These are phyloP conservation scores for Fusarium sambucinum DNA, from an alignment of 2,329 filamentous ascomycete species.

Conservation along the genomic window DNA sequence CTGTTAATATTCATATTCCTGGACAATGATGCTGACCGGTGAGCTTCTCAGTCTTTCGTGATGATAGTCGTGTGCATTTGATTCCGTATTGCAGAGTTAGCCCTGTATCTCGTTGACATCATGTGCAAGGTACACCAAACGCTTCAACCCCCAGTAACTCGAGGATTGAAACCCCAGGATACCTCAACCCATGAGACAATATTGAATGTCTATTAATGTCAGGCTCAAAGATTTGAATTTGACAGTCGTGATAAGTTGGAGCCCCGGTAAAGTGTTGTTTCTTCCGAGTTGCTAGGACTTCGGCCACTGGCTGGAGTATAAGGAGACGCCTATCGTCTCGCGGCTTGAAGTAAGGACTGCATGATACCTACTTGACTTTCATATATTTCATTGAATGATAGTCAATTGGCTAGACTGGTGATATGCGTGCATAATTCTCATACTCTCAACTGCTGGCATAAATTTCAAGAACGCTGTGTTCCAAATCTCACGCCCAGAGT, in stretches of 20 bases:
- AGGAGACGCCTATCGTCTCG: no score
- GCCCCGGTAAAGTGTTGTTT: not conserved
- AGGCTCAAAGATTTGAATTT: no score
- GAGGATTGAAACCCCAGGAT: not conserved
- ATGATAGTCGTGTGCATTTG: not conserved
- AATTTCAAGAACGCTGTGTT: not conserved
- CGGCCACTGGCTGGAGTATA: no score
- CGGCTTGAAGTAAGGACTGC: not conserved
- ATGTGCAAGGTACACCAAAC: not conserved
- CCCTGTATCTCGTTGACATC: not conserved
- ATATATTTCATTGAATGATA: not conserved
- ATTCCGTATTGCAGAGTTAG: not conserved
- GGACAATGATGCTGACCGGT: not conserved
- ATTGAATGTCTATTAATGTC: no score
- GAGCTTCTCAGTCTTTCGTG: not conserved
- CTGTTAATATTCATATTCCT: rapidly evolving
- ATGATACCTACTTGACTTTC: no score
- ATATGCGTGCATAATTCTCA: not conserved
- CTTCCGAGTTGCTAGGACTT: not conserved
- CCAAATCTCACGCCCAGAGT: not conserved
- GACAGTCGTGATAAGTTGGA: no score
- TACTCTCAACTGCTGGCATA: no score
- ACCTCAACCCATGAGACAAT: not conserved
- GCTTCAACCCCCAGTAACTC: not conserved
- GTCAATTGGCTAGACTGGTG: not conserved